These are phyloP conservation scores for Monosporozyma yasuniensis DNA, from an alignment of 805 yeast genomes.

Conservation along the genomic window DNA sequence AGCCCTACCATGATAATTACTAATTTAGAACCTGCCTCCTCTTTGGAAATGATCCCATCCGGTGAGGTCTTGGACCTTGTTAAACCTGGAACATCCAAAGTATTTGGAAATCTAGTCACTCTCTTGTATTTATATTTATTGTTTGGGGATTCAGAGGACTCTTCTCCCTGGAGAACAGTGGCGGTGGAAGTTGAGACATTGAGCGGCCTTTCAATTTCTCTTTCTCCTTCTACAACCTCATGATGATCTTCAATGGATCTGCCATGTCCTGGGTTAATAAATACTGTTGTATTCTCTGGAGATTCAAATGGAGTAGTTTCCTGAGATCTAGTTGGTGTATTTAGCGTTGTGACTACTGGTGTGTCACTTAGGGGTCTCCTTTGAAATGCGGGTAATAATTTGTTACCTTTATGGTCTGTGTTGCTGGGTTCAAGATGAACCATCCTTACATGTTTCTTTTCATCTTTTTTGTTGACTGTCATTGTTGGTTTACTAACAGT, in stretches of 20 bases:
- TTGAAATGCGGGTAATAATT: conserved; percentile 2
- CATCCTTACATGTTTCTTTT: background rate
- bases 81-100: conserved; percentile 87
- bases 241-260: background rate
- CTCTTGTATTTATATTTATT: conserved; percentile 14
- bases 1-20: conserved; percentile 95
- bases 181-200: too few relatives aligned
- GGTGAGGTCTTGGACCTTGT: conserved; percentile 75
- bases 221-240: background rate
- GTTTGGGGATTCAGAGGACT: background rate
- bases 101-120: conserved; percentile 50
- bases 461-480: background rate
- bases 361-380: conserved; percentile 8
- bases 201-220: too few relatives aligned
- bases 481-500: background rate
- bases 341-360: conserved; percentile 2
- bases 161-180: too few relatives aligned
- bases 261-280: background rate
- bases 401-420: background rate
- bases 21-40: conserved; percentile 71
- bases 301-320: conserved; percentile 1
- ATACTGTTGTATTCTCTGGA: background rate
- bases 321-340: conserved; percentile 1
- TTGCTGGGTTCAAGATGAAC: background rate
- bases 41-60: conserved; percentile 53